phyloP scores from a whole-genome alignment of 495 filamentous ascomycete species.

The Aspergillus asperescens region DNA sequence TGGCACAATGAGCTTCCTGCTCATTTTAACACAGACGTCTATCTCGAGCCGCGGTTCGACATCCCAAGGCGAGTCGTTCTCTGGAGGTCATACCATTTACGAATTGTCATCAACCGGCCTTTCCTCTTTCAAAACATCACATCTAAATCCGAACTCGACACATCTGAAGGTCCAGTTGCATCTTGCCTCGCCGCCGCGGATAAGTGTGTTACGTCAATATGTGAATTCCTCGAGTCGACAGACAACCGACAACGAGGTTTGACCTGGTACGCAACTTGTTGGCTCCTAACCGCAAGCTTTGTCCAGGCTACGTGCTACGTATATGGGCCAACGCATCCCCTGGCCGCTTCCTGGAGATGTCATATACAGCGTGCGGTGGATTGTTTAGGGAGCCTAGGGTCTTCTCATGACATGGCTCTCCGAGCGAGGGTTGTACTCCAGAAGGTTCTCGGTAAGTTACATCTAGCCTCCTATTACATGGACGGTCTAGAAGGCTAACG shows the following conservation, averaged over 20 bases:
- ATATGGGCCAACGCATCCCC: slow-evolving; percentile 13
- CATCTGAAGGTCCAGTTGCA: slow-evolving; percentile 12
- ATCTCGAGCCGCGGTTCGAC: slow-evolving; percentile 15
- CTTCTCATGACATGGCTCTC: slow-evolving; percentile 22
- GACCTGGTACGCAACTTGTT: slow-evolving; percentile 23
- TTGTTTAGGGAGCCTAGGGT: slow-evolving; percentile 18
- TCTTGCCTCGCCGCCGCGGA: slow-evolving; percentile 19
- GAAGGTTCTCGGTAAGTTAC: slow-evolving; percentile 16
- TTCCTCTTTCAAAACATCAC: slow-evolving; percentile 20
- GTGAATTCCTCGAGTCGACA: slow-evolving; percentile 15
- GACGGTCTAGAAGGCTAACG: not conserved
- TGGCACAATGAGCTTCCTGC: slow-evolving; percentile 18
- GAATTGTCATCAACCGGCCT: slow-evolving; percentile 22
- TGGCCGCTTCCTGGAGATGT: slow-evolving; percentile 11
- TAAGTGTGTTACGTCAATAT: slow-evolving; percentile 19
- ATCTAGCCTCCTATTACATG: not conserved
- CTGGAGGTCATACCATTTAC: slow-evolving; percentile 20
- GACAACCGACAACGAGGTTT: slow-evolving; percentile 17
- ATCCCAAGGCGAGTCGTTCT: slow-evolving; percentile 15
- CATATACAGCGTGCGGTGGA: slow-evolving; percentile 18
- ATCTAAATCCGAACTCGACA: slow-evolving; percentile 12
- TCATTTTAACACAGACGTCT: slow-evolving; percentile 9
- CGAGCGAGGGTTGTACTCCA: slow-evolving; percentile 17
- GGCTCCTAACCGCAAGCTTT: slow-evolving; percentile 22
- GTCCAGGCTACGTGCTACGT: slow-evolving; percentile 24